These are phyloP conservation scores for Miamiensis avidus DNA, from an alignment of 169 alveolate species.

Conservation along the genomic window DNA sequence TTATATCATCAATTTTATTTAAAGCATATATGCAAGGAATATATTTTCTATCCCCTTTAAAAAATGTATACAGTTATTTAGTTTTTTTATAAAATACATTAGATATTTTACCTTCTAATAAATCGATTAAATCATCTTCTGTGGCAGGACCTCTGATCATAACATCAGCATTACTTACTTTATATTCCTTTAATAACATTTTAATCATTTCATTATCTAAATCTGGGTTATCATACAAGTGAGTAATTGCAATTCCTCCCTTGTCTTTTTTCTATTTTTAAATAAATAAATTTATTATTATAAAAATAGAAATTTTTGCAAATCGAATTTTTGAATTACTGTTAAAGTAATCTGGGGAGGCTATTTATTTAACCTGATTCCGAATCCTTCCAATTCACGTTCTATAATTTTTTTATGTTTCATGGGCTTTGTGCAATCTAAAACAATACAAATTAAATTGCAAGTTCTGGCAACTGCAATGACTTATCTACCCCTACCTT, in stretches of 20 bases:
- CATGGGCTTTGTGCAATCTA: constrained; percentile 95
- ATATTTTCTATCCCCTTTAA: constrained; percentile 92
- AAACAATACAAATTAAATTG: constrained; percentile 91
- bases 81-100: constrained; percentile 32
- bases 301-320: background rate
- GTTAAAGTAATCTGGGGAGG: constrained; percentile 88
- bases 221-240: constrained; percentile 68
- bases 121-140: constrained; percentile 98
- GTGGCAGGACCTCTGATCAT: constrained; percentile 94
- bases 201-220: constrained; percentile 83
- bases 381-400: constrained; percentile 97
- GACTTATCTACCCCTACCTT: constrained; percentile 98
- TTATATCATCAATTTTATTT: constrained; percentile 93
- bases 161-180: constrained; percentile 93
- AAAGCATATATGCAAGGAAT: constrained; percentile 94
- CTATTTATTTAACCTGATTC: constrained; percentile 94
- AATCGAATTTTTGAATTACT: too few species aligned
- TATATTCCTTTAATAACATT: constrained; percentile 90
- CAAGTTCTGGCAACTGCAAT: constrained; percentile 98
- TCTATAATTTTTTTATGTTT: constrained; percentile 92
- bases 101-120: constrained; percentile 96
- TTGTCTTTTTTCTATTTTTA: constrained; percentile 69
- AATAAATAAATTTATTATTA: too few species aligned
- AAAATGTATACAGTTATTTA: constrained; percentile 57
- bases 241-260: constrained; percentile 82